phyloP scores from a whole-genome alignment of 2,329 filamentous ascomycete genomes.

The Lachnellula arida region DNA sequence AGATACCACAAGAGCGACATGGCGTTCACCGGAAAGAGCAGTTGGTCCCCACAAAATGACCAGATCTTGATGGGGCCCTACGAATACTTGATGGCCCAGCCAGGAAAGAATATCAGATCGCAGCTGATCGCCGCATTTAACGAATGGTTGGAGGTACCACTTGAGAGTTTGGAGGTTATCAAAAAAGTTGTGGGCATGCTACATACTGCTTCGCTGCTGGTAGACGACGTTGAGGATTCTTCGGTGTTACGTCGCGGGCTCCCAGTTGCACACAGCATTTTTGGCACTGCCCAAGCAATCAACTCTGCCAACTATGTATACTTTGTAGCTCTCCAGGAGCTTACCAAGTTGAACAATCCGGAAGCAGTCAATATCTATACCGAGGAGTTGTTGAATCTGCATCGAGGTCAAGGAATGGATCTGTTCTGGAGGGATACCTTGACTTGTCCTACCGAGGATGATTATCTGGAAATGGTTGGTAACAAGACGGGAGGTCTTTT shows the following conservation, averaged over 20 bases:
- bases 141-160: constrained; percentile 70
- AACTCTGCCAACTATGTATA: constrained; percentile 90
- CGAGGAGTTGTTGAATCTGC: constrained; percentile 78
- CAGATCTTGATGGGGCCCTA: constrained; percentile 72
- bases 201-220: constrained; percentile 75
- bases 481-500: constrained; percentile 90
- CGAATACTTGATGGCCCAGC: constrained; percentile 73
- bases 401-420: constrained; percentile 86
- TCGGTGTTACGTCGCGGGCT: constrained; percentile 71
- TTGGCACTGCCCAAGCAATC: constrained; percentile 82
- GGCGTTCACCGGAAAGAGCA: constrained; percentile 29
- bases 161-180: constrained; percentile 65
- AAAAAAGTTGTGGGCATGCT: constrained; percentile 79
- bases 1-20: constrained; percentile 28
- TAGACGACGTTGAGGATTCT: constrained; percentile 85
- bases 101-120: constrained; percentile 79
- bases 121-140: constrained; percentile 81
- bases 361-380: constrained; percentile 66
- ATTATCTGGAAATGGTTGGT: constrained; percentile 90
- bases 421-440: constrained; percentile 84
- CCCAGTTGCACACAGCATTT: constrained; percentile 80
- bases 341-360: constrained; percentile 66
- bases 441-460: constrained; percentile 78
- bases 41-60: constrained; percentile 71
- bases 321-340: constrained; percentile 71